Conservation (phyloP, 768 basidiomycete species). For the Punctularia strigosozonata region DNA sequence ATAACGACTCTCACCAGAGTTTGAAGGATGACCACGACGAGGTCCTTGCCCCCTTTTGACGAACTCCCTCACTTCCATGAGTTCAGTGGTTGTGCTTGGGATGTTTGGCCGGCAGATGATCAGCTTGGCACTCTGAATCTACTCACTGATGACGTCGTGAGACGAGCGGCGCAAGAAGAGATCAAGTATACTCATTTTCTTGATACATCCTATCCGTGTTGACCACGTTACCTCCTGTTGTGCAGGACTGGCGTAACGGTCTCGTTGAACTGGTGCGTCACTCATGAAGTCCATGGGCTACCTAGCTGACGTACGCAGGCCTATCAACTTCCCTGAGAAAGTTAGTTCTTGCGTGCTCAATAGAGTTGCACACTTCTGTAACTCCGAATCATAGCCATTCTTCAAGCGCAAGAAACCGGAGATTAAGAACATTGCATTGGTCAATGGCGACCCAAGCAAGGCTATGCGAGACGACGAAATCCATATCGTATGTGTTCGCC, state of each 20-base stretch:
- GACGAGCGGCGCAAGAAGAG: conserved; percentile 42
- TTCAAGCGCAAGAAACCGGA: conserved; percentile 45
- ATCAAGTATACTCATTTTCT: conserved; percentile 31
- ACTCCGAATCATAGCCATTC: conserved; percentile 34
- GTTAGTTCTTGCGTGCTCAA: conserved; percentile 17
- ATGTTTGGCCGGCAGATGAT: conserved; percentile 53
- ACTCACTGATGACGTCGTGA: conserved; percentile 52
- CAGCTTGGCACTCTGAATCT: conserved; percentile 59
- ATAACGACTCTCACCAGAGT: too few relatives aligned
- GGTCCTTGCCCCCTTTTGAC: conserved; percentile 34
- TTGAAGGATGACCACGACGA: conserved; percentile 8
- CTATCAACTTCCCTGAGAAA: conserved; percentile 55
- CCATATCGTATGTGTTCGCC: conserved; percentile 32
- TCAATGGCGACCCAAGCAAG: conserved; percentile 7
- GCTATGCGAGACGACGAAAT: conserved; percentile 34
- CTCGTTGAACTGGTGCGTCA: conserved; percentile 49
- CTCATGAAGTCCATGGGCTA: background rate
- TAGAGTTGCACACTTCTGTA: background rate
- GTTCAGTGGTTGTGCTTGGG: conserved; percentile 53
- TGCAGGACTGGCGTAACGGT: conserved; percentile 40
- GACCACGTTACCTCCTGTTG: too few relatives aligned
- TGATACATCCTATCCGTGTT: too few relatives aligned
- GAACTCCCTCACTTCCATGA: conserved; percentile 30
- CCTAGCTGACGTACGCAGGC: conserved; percentile 26
- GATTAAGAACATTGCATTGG: conserved; percentile 31